Percentiles rank a stretch among this genome's conserved stretches.
Evolutionary conservation across 148 eudicot species (phyloP).

Genomic region (Pharnaceum exiguum): DNA sequence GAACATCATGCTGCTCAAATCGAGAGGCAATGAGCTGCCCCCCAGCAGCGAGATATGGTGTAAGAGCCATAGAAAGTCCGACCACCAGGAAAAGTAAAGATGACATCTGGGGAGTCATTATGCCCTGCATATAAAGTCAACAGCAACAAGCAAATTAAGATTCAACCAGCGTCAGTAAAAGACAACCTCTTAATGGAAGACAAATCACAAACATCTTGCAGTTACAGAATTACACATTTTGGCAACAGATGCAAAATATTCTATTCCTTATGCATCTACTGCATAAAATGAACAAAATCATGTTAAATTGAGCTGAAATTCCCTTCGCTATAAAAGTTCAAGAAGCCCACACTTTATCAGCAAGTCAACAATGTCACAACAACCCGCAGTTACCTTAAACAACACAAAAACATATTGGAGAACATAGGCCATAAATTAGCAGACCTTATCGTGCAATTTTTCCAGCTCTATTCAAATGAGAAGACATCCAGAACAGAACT

Average conservation of each 20-base stretch:
- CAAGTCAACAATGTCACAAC: neutral
- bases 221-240: no score
- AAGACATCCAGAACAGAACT: neutral
- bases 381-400: no score
- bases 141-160: conserved; percentile 8
- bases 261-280: no score
- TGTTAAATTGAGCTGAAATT: neutral
- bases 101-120: conserved; percentile 87
- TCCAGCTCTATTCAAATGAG: neutral
- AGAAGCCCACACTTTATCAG: neutral
- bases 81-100: conserved; percentile 94
- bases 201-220: neutral
- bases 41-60: conserved; percentile 98
- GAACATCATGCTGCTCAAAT: conserved; percentile 91
- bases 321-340: neutral
- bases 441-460: no score
- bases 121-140: conserved; percentile 61
- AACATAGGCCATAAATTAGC: no score
- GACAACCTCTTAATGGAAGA: neutral
- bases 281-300: neutral
- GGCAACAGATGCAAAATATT: no score
- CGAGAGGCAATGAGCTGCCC: conserved; percentile 98
- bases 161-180: neutral
- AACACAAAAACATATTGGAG: no score
- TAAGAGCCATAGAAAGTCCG: conserved; percentile 94